Evolutionary conservation across 345 rosid genomes (phyloP), one percentile per base, ranked within the genome.

Genomic region (Salix exigua): DNA sequence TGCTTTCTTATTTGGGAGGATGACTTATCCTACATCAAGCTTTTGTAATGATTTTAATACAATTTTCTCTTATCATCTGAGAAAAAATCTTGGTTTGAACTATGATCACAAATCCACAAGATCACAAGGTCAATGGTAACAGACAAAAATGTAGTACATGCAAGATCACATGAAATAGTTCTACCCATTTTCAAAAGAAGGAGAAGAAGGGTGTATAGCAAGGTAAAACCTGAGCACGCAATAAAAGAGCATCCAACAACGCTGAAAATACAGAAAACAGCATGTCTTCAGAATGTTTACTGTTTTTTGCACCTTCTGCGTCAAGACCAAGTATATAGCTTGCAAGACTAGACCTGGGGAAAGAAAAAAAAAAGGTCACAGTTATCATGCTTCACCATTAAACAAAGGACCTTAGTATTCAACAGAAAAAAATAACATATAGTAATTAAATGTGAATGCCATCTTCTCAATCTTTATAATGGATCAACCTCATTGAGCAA

Each of bases 151-250:
- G 18, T 13, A 46, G 18, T 46, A 3, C 37, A 30, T 21, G 11
- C 42, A 9, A 7, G 7, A 64, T 68, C 19, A 68, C 23, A 31
- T 21, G 50, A 51, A 63, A 72, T 37, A 42, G 23, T 71, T 44
- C 75, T 72, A 71, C 55, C 72, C 30, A 40, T 17, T 63, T 71
- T 51, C 14, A 18, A 62, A 63, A 66, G 28, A 26, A 48, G 11
- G 17, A 37, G 70, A 72, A 78, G 72, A 44, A 75, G 72, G 58
- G 25, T 21, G 19, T 73, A 50, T 53, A 68, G 68, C 71, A 58
- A 71, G 74, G 80, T 72, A 68, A 75, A 82, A 95, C 99, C 99
- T 92, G 97, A 84, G 96, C 89, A 66, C 97, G 96, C 81, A 88
- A 77, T 75, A 95, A 82, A 81, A 94, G 92, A 25, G 92, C 88